Evolutionary conservation across 768 basidiomycete species (phyloP).

Genomic region (Boletus rufocinnamomeus): DNA sequence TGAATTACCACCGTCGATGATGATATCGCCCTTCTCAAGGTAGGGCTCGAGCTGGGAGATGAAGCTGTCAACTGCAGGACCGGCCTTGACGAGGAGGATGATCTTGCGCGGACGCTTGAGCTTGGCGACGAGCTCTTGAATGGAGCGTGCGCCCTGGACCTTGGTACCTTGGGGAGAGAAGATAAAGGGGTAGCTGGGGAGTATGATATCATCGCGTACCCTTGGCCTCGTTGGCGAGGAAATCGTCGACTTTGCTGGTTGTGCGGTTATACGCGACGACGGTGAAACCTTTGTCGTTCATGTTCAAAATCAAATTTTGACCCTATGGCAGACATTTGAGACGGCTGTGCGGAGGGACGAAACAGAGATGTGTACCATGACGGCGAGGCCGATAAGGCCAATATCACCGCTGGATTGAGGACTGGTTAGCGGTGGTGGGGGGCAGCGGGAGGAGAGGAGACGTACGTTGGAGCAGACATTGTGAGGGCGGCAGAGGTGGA

Average conservation of each 20-base stretch:
- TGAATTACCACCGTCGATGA: constrained; percentile 99
- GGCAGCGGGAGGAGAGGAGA: constrained; percentile 25
- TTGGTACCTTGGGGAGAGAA: constrained; percentile 71
- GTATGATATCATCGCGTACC: constrained; percentile 55
- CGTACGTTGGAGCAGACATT: constrained; percentile 55
- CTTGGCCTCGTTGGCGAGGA: constrained; percentile 97
- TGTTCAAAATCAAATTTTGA: constrained; percentile 96
- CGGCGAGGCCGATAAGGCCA: constrained; percentile 97
- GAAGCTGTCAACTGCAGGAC: constrained; percentile 93
- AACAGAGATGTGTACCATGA: constrained; percentile 70
- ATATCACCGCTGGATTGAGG: constrained; percentile 77
- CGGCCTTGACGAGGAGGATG: constrained; percentile 98
- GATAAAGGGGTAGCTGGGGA: constrained; percentile 21
- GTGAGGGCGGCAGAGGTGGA: constrained; percentile 34
- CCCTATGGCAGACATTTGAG: constrained; percentile 51
- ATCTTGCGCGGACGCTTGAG: constrained; percentile 97
- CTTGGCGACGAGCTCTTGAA: constrained; percentile 88
- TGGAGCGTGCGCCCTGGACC: constrained; percentile 90
- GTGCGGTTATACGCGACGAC: constrained; percentile 99
- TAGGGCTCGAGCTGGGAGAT: constrained; percentile 85
- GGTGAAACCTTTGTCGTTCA: constrained; percentile 99
- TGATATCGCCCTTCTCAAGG: constrained; percentile 95
- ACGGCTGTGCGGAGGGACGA: constrained; percentile 15
- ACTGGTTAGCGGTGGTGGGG: constrained; percentile 24
- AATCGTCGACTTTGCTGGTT: constrained; percentile 91